Percentiles rank a stretch among this genome's conserved stretches.
phyloP scores from a whole-genome alignment of 2,329 filamentous ascomycete species.

The Penicillium sp. region DNA sequence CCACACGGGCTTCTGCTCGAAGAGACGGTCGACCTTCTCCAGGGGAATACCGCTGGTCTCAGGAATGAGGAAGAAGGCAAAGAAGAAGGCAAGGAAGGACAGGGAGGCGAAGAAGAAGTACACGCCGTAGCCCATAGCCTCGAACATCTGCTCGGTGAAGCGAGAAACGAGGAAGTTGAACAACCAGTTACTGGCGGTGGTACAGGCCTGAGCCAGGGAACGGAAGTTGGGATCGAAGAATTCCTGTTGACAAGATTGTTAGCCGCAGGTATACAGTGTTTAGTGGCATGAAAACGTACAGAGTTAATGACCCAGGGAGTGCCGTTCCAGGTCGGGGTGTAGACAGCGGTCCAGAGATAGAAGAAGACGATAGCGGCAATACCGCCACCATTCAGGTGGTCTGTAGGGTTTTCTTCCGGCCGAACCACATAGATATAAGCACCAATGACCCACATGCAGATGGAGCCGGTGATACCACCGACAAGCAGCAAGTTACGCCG shows the following conservation, averaged over 20 bases:
- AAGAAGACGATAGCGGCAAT: slow-evolving; percentile 64
- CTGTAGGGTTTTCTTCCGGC: slow-evolving; percentile 31
- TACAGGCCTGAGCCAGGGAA: slow-evolving; percentile 72
- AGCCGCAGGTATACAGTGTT: background rate
- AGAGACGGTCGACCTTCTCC: slow-evolving; percentile 67
- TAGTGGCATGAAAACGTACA: slow-evolving; percentile 18
- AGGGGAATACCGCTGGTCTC: slow-evolving; percentile 69
- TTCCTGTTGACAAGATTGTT: slow-evolving; percentile 42
- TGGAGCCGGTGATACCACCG: slow-evolving; percentile 63
- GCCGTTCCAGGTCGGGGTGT: slow-evolving; percentile 73
- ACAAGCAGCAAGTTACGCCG: slow-evolving; percentile 67
- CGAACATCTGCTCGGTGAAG: slow-evolving; percentile 48
- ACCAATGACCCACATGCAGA: slow-evolving; percentile 40
- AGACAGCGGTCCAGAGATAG: slow-evolving; percentile 74
- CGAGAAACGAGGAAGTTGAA: slow-evolving; percentile 43
- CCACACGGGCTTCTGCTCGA: slow-evolving; percentile 48
- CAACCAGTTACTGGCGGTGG: slow-evolving; percentile 47
- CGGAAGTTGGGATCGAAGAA: slow-evolving; percentile 75
- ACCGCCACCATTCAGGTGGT: slow-evolving; percentile 31
- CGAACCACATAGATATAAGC: slow-evolving; percentile 39
- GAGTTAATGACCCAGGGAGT: slow-evolving; percentile 77
- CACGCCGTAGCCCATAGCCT: slow-evolving; percentile 59
- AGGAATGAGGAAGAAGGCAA: slow-evolving; percentile 66
- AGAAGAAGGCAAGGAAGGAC: slow-evolving; percentile 62
- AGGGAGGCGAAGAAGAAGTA: slow-evolving; percentile 71